phyloP scores from a whole-genome alignment of 192 early-diverging fungal genomes.

The Backusella mclennaniae region DNA sequence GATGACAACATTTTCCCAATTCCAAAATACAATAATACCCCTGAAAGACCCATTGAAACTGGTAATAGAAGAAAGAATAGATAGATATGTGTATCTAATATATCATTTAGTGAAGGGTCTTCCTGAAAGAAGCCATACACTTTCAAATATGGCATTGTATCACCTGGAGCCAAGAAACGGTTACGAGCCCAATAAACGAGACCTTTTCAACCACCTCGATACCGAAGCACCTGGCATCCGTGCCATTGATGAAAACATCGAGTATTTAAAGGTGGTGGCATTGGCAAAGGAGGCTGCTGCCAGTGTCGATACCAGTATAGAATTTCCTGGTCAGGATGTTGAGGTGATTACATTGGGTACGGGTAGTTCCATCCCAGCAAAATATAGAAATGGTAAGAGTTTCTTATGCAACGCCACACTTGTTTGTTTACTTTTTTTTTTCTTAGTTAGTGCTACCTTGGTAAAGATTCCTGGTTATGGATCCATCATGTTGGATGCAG shows the following conservation, averaged over 20 bases:
- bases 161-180: constrained; percentile 64
- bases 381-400: constrained; percentile 82
- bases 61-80: not conserved
- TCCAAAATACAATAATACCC: constrained; percentile 58
- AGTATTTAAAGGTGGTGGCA: constrained; percentile 38
- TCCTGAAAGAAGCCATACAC: constrained; percentile 12
- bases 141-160: constrained; percentile 47
- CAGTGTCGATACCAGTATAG: constrained; percentile 2
- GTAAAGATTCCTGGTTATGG: constrained; percentile 62
- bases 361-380: constrained; percentile 83
- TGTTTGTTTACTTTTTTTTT: not conserved
- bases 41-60: constrained; percentile 23
- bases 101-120: constrained; percentile 7
- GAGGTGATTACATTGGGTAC: constrained; percentile 80
- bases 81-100: not conserved
- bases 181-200: constrained; percentile 41
- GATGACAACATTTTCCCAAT: constrained; percentile 66
- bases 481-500: constrained; percentile 81
- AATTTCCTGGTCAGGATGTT: constrained; percentile 46
- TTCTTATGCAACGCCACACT: not conserved
- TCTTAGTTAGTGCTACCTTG: constrained; percentile 79
- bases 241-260: constrained; percentile 21
- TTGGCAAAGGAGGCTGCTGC: constrained; percentile 33
- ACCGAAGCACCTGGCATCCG: constrained; percentile 6
- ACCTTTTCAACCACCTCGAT: constrained; percentile 26